Conservation (phyloP, 2,329 filamentous ascomycete genomes). For the Nectriaceae sp. region DNA sequence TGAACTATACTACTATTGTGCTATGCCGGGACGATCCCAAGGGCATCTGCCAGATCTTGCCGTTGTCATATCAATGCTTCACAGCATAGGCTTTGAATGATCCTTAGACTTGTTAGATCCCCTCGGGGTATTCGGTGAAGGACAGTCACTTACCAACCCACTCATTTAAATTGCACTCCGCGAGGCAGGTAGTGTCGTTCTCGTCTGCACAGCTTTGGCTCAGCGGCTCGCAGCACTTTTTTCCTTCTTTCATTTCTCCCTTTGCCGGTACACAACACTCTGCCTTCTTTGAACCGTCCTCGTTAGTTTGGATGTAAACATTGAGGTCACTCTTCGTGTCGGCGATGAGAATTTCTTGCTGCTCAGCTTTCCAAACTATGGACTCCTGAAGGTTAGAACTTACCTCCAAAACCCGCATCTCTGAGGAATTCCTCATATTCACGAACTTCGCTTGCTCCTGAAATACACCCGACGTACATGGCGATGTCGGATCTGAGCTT, state of each 20-base stretch:
- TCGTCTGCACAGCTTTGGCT: slow-evolving; percentile 8
- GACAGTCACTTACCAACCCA: slow-evolving; percentile 47
- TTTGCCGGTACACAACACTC: background rate
- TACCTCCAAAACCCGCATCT: slow-evolving; percentile 53
- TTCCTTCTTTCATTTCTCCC: background rate
- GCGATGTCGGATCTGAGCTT: slow-evolving; percentile 50
- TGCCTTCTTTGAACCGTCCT: slow-evolving; percentile 18
- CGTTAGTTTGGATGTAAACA: slow-evolving; percentile 40
- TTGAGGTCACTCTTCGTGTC: slow-evolving; percentile 50
- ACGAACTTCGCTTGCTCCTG: slow-evolving; percentile 53
- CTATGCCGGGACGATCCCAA: too few relatives aligned
- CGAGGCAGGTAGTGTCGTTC: slow-evolving; percentile 14
- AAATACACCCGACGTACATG: slow-evolving; percentile 62
- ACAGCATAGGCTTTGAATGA: slow-evolving; percentile 54
- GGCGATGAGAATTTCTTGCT: slow-evolving; percentile 44
- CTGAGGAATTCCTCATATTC: slow-evolving; percentile 55
- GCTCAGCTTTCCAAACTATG: background rate
- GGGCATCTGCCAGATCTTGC: too few relatives aligned
- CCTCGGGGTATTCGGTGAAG: background rate
- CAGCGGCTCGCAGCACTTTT: slow-evolving; percentile 4
- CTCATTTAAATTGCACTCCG: slow-evolving; percentile 47
- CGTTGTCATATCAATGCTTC: slow-evolving; percentile 38
- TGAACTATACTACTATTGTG: too few relatives aligned
- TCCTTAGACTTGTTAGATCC: slow-evolving; percentile 29
- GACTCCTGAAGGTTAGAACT: slow-evolving; percentile 5